Conservation (phyloP, 1,284 basidiomycete genomes). For the Trichosporon sp. region DNA sequence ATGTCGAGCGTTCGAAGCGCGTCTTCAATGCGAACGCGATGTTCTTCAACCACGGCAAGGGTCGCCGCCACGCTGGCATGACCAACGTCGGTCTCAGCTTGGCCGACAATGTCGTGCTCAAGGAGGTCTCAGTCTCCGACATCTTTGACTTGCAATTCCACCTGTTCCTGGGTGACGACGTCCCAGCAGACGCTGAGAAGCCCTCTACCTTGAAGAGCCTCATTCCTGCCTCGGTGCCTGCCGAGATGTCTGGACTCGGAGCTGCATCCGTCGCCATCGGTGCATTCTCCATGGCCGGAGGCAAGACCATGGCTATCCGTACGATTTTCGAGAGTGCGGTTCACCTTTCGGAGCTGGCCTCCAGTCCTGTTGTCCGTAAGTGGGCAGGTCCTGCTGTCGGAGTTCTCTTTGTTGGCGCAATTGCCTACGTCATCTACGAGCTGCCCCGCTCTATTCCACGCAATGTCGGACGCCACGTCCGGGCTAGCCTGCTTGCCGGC, state of each 20-base stretch:
- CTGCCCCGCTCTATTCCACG: slow-evolving; percentile 86
- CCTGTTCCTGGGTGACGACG: slow-evolving; percentile 51
- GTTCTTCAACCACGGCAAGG: slow-evolving; percentile 58
- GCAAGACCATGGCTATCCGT: slow-evolving; percentile 69
- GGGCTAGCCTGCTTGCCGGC: slow-evolving; percentile 53
- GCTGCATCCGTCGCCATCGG: slow-evolving; percentile 72
- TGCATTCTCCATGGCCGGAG: slow-evolving; percentile 79
- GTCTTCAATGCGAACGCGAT: slow-evolving; percentile 95
- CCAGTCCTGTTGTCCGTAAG: slow-evolving; percentile 72
- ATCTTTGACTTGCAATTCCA: slow-evolving; percentile 83
- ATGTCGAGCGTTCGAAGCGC: slow-evolving; percentile 70
- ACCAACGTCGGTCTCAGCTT: slow-evolving; percentile 40
- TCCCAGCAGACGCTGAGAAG: slow-evolving; percentile 46
- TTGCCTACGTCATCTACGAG: slow-evolving; percentile 79
- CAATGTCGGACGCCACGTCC: slow-evolving; percentile 70
- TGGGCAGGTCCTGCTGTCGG: slow-evolving; percentile 85
- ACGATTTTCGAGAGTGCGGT: slow-evolving; percentile 70
- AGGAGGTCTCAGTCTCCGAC: slow-evolving; percentile 57
- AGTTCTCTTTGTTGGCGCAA: slow-evolving; percentile 61
- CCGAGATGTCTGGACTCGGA: slow-evolving; percentile 60
- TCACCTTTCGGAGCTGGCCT: slow-evolving; percentile 69
- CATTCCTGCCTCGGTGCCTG: slow-evolving; percentile 26
- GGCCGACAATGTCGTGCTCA: slow-evolving; percentile 35
- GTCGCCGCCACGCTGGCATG: slow-evolving; percentile 50
- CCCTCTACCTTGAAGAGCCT: slow-evolving; percentile 26